These are phyloP conservation scores for Pyricularia pennisetigena DNA, from an alignment of 2,329 filamentous ascomycete species.

Conservation along the genomic window DNA sequence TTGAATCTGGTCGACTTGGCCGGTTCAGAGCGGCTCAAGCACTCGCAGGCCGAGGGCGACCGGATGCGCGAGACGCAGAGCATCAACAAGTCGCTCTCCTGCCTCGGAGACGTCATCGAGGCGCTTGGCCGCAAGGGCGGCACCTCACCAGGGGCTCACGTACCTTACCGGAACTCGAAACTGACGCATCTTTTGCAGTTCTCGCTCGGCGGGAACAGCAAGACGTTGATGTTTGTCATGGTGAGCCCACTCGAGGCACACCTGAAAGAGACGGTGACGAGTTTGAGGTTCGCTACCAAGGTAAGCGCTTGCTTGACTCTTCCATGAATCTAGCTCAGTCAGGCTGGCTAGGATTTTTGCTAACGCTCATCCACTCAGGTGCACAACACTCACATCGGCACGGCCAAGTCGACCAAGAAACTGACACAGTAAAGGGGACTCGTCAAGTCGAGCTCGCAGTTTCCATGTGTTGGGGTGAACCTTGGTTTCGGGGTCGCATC, in stretches of 20 bases:
- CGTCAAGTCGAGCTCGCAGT: background rate
- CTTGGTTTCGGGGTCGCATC: background rate
- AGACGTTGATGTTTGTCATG: constrained; percentile 99
- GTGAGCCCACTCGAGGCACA: constrained; percentile 86
- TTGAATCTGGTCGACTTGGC: constrained; percentile 94
- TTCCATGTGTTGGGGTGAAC: background rate
- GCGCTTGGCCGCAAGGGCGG: constrained; percentile 64
- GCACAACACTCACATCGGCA: constrained; percentile 86
- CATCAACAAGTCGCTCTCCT: constrained; percentile 92
- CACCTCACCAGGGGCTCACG: constrained; percentile 41
- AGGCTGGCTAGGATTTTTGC: background rate
- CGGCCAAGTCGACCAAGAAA: constrained; percentile 67
- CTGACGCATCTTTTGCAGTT: constrained; percentile 93
- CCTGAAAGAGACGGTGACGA: constrained; percentile 85
- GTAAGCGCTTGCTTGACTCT: constrained; percentile 34
- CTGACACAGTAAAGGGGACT: constrained; percentile 30
- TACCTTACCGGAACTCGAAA: constrained; percentile 95
- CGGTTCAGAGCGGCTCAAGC: constrained; percentile 81
- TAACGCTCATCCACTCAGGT: constrained; percentile 34
- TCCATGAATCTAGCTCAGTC: constrained; percentile 10
- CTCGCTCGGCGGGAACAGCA: constrained; percentile 87
- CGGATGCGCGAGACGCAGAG: constrained; percentile 89
- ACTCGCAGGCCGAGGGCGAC: constrained; percentile 78
- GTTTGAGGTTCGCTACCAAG: constrained; percentile 92
- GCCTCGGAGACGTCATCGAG: constrained; percentile 82